These are phyloP conservation scores for Lichtheimia hyalospora DNA, from an alignment of 371 early-diverging fungal species.

Conservation along the genomic window DNA sequence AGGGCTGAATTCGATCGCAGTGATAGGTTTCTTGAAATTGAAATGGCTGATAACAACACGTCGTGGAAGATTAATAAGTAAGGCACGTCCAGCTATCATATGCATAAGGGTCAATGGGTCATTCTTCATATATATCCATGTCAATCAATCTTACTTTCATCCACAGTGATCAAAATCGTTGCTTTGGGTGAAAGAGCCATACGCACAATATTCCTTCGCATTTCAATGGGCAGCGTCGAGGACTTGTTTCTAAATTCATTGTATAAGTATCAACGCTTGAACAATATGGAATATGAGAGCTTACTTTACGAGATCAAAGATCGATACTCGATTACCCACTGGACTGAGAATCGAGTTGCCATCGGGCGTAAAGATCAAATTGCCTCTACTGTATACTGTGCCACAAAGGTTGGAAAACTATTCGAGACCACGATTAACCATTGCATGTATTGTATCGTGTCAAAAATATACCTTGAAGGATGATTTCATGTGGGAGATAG, in stretches of 20 bases:
- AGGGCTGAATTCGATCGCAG: slow-evolving; percentile 80
- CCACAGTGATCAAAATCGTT: slow-evolving; percentile 83
- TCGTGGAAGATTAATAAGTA: slow-evolving; percentile 84
- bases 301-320: slow-evolving; percentile 94
- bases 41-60: slow-evolving; percentile 84
- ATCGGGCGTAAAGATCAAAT: slow-evolving; percentile 93
- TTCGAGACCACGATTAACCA: too few species aligned
- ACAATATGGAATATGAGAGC: slow-evolving; percentile 11
- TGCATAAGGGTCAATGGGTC: not conserved
- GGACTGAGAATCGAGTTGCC: slow-evolving; percentile 92
- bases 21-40: slow-evolving; percentile 83
- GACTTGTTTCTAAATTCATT: slow-evolving; percentile 77
- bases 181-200: slow-evolving; percentile 92
- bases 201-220: slow-evolving; percentile 82
- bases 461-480: too few species aligned
- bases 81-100: slow-evolving; percentile 86
- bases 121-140: not conserved
- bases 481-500: too few species aligned
- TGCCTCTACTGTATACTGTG: slow-evolving; percentile 94
- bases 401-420: slow-evolving; percentile 94
- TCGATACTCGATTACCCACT: slow-evolving; percentile 94
- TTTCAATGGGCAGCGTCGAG: slow-evolving; percentile 91
- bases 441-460: too few species aligned
- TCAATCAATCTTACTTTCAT: slow-evolving; percentile 66
- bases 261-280: not conserved